Evolutionary conservation across 2,329 filamentous ascomycete genomes (phyloP), one percentile per base, ranked within the genome.

Genomic region (Arachnomyces sp.): DNA sequence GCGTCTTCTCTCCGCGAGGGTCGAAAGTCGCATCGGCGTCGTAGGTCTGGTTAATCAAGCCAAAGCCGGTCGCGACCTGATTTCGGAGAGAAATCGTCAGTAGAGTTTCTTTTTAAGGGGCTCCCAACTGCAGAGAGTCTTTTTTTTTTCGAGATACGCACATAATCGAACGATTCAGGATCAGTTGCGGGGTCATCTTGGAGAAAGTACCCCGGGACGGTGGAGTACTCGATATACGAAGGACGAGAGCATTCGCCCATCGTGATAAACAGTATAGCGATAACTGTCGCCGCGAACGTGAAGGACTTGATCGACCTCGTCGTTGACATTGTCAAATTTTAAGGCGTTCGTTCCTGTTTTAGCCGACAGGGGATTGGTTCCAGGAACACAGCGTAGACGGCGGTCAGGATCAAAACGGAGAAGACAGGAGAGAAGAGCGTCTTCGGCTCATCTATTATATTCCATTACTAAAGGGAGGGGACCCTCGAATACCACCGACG

Each of bases 161-260:
- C 67, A 53, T 71, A 73, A 54, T 74, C 64, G 43, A 74, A 74
- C 7, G 51, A 62, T 4, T 49, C 52, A 5, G 67, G 57, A 47
- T 74, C 61, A 2, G 71, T 74, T 7, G 49, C 43, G 8, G 61
- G 59, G n/a, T 72, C 67, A 51, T 71, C 70, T 51, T 74, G 72
- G 28, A 66, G 47, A 51, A 75, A 75, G 49, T 68, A 68, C 1
- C 71, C 71, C 0, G 58, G 45, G 2, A 74, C 64, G 3, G 65
- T 64, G 17, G 54, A 56, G 42, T 67, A 67, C 5, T 50, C 49
- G 42, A 60, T 54, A 35, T 59, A 46, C 11, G 47, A 51, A 28
- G n/a, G 15, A 25, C 8, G 14, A 3, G n/a, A 18, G 28, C 34
- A 36, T n/a, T 28, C 34, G 6, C 28, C 15, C 16, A 17, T 20